Percentiles rank a stretch among this genome's conserved stretches.
Evolutionary conservation across 805 yeast genomes (phyloP).

Genomic region (Kuraishia piskuri): DNA sequence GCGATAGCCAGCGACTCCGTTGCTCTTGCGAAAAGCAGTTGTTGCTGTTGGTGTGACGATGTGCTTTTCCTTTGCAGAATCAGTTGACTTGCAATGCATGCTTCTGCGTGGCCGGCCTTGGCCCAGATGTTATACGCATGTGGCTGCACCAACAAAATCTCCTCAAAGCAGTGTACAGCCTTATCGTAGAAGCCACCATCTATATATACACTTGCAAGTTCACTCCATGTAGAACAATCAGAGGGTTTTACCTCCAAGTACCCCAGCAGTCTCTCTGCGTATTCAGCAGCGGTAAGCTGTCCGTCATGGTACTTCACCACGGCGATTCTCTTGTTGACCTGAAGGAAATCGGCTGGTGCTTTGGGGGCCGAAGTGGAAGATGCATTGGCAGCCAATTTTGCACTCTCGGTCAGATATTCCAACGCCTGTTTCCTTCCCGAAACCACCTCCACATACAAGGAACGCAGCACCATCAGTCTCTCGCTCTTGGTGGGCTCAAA

Average conservation of each 20-base stretch:
- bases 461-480: slow-evolving; percentile 44
- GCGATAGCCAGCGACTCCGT: slow-evolving; percentile 13
- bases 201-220: slow-evolving; percentile 59
- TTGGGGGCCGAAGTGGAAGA: slow-evolving; percentile 12
- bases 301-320: slow-evolving; percentile 17
- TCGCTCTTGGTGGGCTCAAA: slow-evolving; percentile 46
- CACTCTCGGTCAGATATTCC: slow-evolving; percentile 21
- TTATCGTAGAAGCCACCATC: slow-evolving; percentile 54
- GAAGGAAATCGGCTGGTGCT: slow-evolving; percentile 24
- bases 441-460: slow-evolving; percentile 49
- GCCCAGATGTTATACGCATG: slow-evolving; percentile 60
- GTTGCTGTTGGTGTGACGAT: neutral
- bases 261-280: slow-evolving; percentile 44
- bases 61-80: neutral
- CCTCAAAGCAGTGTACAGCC: slow-evolving; percentile 61
- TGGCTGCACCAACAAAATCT: slow-evolving; percentile 61
- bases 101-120: slow-evolving; percentile 49
- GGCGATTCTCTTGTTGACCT: slow-evolving; percentile 28
- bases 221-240: slow-evolving; percentile 75
- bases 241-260: slow-evolving; percentile 59
- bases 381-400: slow-evolving; percentile 15
- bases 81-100: neutral
- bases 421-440: slow-evolving; percentile 30
- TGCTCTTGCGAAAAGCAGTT: slow-evolving; percentile 6
- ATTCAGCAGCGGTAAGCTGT: slow-evolving; percentile 22